Evolutionary conservation across 2,329 filamentous ascomycete genomes (phyloP), one percentile per base, ranked within the genome.

Genomic region (Pyrenophora seminiperda): DNA sequence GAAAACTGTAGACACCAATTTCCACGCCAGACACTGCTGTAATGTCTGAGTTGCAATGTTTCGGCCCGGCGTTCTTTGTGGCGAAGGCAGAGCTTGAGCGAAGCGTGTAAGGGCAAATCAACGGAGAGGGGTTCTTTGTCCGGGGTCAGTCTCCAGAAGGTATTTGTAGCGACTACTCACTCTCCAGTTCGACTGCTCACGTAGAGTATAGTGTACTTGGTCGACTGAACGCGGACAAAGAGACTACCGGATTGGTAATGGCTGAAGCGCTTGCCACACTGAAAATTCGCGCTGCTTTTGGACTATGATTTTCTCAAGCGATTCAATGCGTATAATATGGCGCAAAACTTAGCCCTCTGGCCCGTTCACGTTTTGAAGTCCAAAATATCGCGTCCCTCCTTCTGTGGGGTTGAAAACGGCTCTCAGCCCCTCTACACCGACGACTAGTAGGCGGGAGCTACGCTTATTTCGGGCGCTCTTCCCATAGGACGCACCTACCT

Each of bases 151-250:
- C 58, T 50, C 49, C 55, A 63, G 63, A 54, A 65, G 66, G 62
- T 74, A 73, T 72, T 73, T 73, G 71, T 73, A 74, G 62, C 67
- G 62, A 67, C 53, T 60, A 56, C 55, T 56, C 54, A 62, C 53
- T 50, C 59, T 71, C 63, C 59, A 71, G 56, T 56, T 59, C 53
- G 47, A 66, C 62, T 69, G 65, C 65, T 71, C 65, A 71, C 65
- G 60, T 68, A 67, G 57, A 61, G 44, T 63, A 56, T 59, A 66
- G 63, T 58, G 60, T 58, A 65, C 56, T 51, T 62, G 53, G 56
- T 59, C 57, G 65, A 58, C 70, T 72, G 66, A 72, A 68, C 63
- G 68, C 69, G 70, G 71, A 74, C 71, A 74, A 74, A 72, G 70
- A 68, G 61, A 57, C 60, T 55, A 59, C 69, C 68, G 70, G 67